Conservation (phyloP, 345 rosid genomes). For the Gossypium australe region DNA sequence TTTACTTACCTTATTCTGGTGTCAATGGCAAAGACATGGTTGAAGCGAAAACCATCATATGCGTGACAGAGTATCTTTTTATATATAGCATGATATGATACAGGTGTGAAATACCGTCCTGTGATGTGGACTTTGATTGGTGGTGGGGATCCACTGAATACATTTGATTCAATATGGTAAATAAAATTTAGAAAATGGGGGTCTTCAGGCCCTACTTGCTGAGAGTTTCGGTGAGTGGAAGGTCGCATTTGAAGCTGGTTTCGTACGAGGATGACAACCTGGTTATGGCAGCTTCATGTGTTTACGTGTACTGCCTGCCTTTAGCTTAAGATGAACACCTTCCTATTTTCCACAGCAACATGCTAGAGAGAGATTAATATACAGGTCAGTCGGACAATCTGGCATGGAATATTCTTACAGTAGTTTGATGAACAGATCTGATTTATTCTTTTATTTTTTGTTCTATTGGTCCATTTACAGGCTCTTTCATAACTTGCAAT, state of each 20-base stretch:
- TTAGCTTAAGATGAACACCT: neutral
- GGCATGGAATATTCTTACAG: neutral
- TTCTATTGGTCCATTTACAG: neutral
- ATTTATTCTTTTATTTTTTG: neutral
- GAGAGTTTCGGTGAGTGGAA: neutral
- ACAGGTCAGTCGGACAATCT: neutral
- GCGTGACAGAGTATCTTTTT: neutral
- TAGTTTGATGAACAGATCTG: neutral
- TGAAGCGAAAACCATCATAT: neutral
- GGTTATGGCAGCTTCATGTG: neutral
- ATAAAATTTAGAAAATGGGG: neutral
- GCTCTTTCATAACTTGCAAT: neutral
- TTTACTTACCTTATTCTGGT: neutral
- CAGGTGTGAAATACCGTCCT: neutral
- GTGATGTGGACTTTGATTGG: neutral
- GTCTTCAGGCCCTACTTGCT: neutral
- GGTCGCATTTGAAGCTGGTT: constrained; percentile 1
- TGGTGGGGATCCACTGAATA: neutral
- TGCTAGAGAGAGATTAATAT: constrained; percentile 1
- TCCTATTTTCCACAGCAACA: neutral
- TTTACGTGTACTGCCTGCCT: neutral
- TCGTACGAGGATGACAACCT: constrained; percentile 11
- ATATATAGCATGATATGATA: neutral
- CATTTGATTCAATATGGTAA: neutral
- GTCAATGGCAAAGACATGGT: neutral